Percentiles rank a stretch among this genome's conserved stretches.
These are phyloP conservation scores for Angomonas ambiguus DNA, from an alignment of 208 protist genomes.

Conservation along the genomic window DNA sequence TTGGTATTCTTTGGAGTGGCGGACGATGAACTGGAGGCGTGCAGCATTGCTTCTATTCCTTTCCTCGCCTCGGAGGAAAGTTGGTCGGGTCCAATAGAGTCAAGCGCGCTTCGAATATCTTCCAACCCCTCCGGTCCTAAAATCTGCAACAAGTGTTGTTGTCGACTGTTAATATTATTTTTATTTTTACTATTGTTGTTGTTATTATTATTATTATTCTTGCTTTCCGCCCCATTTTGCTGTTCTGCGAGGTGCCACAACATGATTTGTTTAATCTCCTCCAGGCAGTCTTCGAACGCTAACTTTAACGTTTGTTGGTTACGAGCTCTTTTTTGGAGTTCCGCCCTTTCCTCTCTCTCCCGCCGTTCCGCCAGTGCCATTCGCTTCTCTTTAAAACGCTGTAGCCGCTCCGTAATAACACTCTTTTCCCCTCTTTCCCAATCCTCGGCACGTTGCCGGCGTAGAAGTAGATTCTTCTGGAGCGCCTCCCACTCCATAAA, in stretches of 20 bases:
- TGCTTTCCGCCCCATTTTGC: too few relatives aligned
- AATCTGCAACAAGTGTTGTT: background rate
- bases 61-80: background rate
- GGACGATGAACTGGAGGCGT: too few relatives aligned
- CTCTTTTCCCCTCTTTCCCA: conserved; percentile 35
- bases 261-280: conserved; percentile 42
- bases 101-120: background rate
- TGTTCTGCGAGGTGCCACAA: conserved; percentile 43
- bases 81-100: background rate
- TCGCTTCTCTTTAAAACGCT: conserved; percentile 24
- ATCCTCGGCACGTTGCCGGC: conserved; percentile 21
- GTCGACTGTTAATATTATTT: background rate
- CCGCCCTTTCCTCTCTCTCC: conserved; percentile 4
- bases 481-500: conserved; percentile 23
- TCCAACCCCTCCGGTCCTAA: background rate
- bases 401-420: conserved; percentile 15
- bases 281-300: conserved; percentile 41
- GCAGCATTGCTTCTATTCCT: too few relatives aligned
- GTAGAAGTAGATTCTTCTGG: conserved; percentile 21
- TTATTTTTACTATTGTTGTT: background rate
- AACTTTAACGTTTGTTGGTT: conserved; percentile 19
- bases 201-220: background rate
- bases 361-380: conserved; percentile 6
- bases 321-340: conserved; percentile 15
- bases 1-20: too few relatives aligned